Percentiles rank a stretch among this genome's conserved stretches.
These are phyloP conservation scores for Pulicaria dysenterica DNA, from an alignment of 129 eudicot genomes.

Conservation along the genomic window DNA sequence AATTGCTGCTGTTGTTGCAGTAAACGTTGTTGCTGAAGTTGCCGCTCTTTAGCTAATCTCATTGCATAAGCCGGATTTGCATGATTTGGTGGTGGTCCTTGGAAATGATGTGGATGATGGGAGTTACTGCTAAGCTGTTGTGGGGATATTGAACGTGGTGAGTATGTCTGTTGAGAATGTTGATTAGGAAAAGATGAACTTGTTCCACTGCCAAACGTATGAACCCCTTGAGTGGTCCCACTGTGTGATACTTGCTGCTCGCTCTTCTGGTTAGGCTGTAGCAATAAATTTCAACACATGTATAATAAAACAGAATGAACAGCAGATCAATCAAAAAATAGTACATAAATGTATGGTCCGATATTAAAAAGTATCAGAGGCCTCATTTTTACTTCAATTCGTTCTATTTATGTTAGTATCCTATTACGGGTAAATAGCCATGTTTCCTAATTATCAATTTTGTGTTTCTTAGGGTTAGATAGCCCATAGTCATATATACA, in stretches of 20 bases:
- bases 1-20: constrained; percentile 65
- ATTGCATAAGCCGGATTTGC: constrained; percentile 64
- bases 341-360: no score
- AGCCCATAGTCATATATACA: no score
- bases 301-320: constrained; percentile 4
- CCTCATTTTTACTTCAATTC: no score
- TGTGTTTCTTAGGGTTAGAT: no score
- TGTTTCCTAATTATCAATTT: no score
- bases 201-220: constrained; percentile 48
- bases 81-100: constrained; percentile 63
- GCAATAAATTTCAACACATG: constrained; percentile 5
- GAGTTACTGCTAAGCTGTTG: constrained; percentile 57
- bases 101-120: constrained; percentile 73
- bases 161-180: constrained; percentile 52
- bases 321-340: background rate
- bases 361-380: no score
- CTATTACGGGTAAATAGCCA: no score
- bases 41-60: constrained; percentile 77
- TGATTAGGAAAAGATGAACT: constrained; percentile 58
- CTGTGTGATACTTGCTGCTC: constrained; percentile 71
- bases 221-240: constrained; percentile 52
- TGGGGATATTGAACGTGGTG: constrained; percentile 69
- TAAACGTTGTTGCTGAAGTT: constrained; percentile 66
- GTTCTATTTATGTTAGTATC: no score
- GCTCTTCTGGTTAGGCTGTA: constrained; percentile 61